These are phyloP conservation scores for Fusarium cicatricum DNA, from an alignment of 2,329 filamentous ascomycete genomes.

Conservation along the genomic window DNA sequence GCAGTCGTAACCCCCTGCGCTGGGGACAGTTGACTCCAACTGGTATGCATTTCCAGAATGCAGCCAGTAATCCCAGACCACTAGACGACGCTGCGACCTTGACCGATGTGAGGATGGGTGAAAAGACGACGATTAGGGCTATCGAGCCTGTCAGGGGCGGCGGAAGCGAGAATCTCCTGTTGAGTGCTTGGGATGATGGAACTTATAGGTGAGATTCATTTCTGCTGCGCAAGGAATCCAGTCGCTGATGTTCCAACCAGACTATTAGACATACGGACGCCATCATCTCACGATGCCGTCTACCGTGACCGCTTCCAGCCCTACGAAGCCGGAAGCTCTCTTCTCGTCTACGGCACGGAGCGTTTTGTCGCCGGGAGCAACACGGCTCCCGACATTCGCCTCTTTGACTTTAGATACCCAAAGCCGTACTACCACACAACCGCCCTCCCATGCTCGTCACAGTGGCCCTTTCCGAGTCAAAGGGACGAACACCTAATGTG, in stretches of 20 bases:
- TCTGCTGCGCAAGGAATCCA: not conserved
- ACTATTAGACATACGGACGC: constrained; percentile 60
- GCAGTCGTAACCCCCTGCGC: constrained; percentile 53
- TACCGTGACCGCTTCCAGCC: constrained; percentile 64
- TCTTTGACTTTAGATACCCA: constrained; percentile 64
- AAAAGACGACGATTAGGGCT: constrained; percentile 54
- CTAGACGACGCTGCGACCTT: constrained; percentile 25
- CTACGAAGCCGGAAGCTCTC: constrained; percentile 54
- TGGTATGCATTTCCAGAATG: constrained; percentile 51
- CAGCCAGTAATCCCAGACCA: constrained; percentile 44
- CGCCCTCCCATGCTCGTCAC: constrained; percentile 54
- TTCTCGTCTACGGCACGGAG: constrained; percentile 60
- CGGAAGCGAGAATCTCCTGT: constrained; percentile 52
- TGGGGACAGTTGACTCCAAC: constrained; percentile 57
- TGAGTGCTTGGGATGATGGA: constrained; percentile 64
- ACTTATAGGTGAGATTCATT: constrained; percentile 49
- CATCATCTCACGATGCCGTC: constrained; percentile 55
- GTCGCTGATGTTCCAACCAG: constrained; percentile 31
- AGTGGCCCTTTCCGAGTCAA: constrained; percentile 46
- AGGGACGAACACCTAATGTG: constrained; percentile 23
- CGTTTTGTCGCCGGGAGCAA: constrained; percentile 61
- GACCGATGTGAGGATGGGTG: constrained; percentile 41
- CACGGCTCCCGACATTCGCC: constrained; percentile 52
- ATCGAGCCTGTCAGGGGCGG: constrained; percentile 54
- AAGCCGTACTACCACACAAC: constrained; percentile 59